Evolutionary conservation across 352 stramenopile species (phyloP).

Genomic region (Phytophthora constricta): DNA sequence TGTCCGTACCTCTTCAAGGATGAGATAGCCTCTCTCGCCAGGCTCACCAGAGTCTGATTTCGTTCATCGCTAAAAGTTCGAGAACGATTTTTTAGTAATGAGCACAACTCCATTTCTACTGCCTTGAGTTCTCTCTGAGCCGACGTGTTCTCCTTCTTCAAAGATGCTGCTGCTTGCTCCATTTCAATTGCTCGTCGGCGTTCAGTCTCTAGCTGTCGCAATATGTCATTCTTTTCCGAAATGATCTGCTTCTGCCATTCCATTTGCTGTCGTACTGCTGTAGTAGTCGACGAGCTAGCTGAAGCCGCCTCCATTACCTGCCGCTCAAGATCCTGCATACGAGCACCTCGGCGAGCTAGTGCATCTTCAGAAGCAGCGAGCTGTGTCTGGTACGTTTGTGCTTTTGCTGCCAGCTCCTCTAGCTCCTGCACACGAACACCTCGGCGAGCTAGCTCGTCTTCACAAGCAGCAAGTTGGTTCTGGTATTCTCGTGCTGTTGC

Average conservation of each 20-base stretch:
- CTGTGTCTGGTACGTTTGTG: constrained; percentile 28
- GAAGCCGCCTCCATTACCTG: constrained; percentile 43
- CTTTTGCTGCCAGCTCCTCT: constrained; percentile 39
- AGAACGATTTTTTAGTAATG: constrained; percentile 19
- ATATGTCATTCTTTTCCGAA: constrained; percentile 53
- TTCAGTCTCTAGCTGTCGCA: constrained; percentile 52
- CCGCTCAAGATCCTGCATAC: constrained; percentile 48
- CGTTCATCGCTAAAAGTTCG: constrained; percentile 8
- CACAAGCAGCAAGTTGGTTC: constrained; percentile 12
- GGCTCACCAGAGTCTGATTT: constrained; percentile 18
- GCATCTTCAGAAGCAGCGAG: constrained; percentile 12
- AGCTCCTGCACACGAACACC: constrained; percentile 35
- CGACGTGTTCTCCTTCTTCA: constrained; percentile 44
- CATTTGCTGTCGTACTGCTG: constrained; percentile 36
- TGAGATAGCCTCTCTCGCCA: constrained; percentile 44
- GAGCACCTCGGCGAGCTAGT: constrained; percentile 13
- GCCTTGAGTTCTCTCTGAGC: constrained; percentile 49
- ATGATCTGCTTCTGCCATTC: constrained; percentile 50
- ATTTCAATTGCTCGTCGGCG: constrained; percentile 40
- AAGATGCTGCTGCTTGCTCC: constrained; percentile 26
- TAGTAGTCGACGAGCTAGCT: constrained; percentile 45
- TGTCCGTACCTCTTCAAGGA: constrained; percentile 38
- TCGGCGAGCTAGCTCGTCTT: constrained; percentile 19
- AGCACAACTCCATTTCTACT: constrained; percentile 49
- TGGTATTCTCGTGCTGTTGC: constrained; percentile 43